These are phyloP conservation scores for Populus deltoides DNA, from an alignment of 345 rosid genomes.

Conservation along the genomic window DNA sequence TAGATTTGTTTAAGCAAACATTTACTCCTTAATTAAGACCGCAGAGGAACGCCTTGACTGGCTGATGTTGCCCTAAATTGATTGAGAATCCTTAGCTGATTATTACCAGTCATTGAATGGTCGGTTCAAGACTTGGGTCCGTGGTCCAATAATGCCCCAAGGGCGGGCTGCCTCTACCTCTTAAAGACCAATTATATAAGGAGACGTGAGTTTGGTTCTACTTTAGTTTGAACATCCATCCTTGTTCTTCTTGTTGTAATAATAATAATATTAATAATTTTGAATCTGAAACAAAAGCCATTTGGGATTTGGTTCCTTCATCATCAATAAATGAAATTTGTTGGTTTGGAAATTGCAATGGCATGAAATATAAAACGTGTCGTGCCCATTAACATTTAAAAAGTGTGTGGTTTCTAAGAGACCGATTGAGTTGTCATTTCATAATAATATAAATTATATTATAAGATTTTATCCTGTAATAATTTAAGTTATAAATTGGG, in stretches of 20 bases:
- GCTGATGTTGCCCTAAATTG: not conserved
- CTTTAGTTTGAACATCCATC: not conserved
- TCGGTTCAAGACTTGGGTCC: not conserved
- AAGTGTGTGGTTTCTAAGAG: no score
- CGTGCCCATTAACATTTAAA: no score
- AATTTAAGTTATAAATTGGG: no score
- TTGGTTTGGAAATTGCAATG: no score
- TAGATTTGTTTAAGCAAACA: not conserved
- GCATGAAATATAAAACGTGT: no score
- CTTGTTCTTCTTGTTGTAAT: no score
- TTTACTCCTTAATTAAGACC: not conserved
- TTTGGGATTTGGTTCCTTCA: not conserved
- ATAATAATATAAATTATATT: no score
- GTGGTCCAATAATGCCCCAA: conserved; percentile 16
- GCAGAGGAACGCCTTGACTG: not conserved
- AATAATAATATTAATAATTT: not conserved
- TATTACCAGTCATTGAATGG: no score
- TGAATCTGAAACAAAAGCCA: not conserved
- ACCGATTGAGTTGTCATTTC: no score
- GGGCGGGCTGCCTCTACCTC: conserved; percentile 12
- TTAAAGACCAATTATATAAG: conserved; percentile 1
- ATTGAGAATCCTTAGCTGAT: not conserved
- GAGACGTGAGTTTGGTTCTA: not conserved
- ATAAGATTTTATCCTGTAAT: fast-evolving
- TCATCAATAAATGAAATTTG: not conserved